Evolutionary conservation across 192 early-diverging fungal species (phyloP), one percentile per base, ranked within the genome.

Genomic region (Coemansia asiatica): DNA sequence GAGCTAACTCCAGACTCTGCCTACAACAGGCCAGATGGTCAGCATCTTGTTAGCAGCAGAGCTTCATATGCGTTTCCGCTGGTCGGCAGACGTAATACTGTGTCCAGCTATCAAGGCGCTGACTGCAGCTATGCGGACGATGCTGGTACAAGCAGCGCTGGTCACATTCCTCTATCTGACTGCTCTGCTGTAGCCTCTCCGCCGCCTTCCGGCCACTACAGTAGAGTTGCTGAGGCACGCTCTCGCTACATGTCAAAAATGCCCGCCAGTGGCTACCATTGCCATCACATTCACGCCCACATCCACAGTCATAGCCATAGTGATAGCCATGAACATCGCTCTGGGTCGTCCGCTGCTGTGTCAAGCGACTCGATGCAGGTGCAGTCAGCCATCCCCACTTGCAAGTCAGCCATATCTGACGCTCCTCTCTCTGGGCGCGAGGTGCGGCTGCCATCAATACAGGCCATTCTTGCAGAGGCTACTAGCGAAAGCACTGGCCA

Each of bases 371-470:
- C 55, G 22, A 27, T 27, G 26, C 51, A 27, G 51, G 26, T 54
- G 25, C 51, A 54, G 51, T 2, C 51, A 54, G 51, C 55, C 64
- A 29, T n/a, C 15, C 9, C 38, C 44, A 57, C 38, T 26, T 19
- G 23, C 28, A 28, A 55, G 49, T 25, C 69, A 49, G 28, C 28
- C 16, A n/a, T 35, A 47, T 16, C 44, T 22, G 46, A 18, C 51
- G n/a, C 51, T 54, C 25, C 51, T 54, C 10, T 29, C 8, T 36
- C 44, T 36, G 16, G 56, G 6, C 35, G 44, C 47, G 16, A 40
- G n/a, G 48, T 74, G 46, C 69, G 55, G 51, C 64, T 79, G 8
- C 76, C 76, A 13, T 71, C 76, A 18, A 74, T 79, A n/a, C 55
- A 54, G 16, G 58, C 71, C 13, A 69, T 79, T 46, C 68, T 79